Evolutionary conservation across 495 filamentous ascomycete genomes (phyloP).

Genomic region (Geoglossum glabrum): DNA sequence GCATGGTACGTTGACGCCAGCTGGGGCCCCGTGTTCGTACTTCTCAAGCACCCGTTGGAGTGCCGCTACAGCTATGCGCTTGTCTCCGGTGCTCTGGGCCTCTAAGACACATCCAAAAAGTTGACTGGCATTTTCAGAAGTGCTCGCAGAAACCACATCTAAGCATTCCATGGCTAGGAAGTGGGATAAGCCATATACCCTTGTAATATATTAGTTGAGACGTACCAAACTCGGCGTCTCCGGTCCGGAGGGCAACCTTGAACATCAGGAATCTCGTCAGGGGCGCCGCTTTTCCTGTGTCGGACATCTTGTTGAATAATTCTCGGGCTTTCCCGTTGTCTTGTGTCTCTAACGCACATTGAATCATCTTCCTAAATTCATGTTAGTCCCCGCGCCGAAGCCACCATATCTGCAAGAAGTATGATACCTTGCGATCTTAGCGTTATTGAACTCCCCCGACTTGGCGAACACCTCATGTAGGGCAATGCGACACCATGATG

Average conservation of each 20-base stretch:
- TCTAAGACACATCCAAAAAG: conserved; percentile 62
- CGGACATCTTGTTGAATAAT: conserved; percentile 39
- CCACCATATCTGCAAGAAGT: neutral
- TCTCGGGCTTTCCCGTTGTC: conserved; percentile 31
- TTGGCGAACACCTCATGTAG: conserved; percentile 42
- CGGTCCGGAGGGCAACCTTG: conserved; percentile 43
- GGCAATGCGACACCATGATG: conserved; percentile 55
- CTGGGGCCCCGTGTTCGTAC: conserved; percentile 27
- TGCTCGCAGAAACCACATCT: conserved; percentile 25
- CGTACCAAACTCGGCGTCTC: conserved; percentile 34
- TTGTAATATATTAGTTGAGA: neutral
- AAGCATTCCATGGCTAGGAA: conserved; percentile 33
- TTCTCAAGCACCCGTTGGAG: conserved; percentile 38
- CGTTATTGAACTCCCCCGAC: conserved; percentile 38
- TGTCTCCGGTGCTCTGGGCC: conserved; percentile 44
- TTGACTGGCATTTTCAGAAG: conserved; percentile 32
- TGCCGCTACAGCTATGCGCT: conserved; percentile 30
- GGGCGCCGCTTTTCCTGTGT: conserved; percentile 31
- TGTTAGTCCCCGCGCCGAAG: conserved; percentile 7
- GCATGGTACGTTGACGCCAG: conserved; percentile 42
- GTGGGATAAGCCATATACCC: neutral
- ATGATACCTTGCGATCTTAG: conserved; percentile 48
- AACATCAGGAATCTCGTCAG: conserved; percentile 54
- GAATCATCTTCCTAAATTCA: conserved; percentile 40
- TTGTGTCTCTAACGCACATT: conserved; percentile 38